Evolutionary conservation across 75 land plant genomes (phyloP).

Genomic region (Pseudotsuga menziesii): DNA sequence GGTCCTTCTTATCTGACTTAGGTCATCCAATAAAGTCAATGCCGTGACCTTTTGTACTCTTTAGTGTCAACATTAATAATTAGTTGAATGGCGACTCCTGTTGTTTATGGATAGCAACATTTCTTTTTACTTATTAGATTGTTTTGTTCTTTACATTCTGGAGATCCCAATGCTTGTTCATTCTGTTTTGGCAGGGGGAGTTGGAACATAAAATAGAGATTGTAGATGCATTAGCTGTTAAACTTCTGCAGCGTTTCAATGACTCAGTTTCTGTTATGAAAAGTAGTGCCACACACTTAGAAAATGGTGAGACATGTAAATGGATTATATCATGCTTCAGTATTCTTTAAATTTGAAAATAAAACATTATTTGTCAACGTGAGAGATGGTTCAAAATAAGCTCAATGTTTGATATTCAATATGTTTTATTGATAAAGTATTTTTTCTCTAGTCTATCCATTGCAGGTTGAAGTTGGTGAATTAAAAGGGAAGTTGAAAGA

Average conservation of each 20-base stretch:
- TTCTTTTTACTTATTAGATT: neutral
- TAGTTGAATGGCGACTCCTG: neutral
- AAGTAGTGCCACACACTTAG: conserved; percentile 64
- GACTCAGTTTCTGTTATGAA: conserved; percentile 77
- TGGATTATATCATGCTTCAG: neutral
- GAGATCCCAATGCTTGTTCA: neutral
- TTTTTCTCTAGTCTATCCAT: conserved; percentile 42
- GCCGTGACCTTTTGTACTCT: neutral
- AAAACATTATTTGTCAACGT: neutral
- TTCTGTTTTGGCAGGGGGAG: conserved; percentile 61
- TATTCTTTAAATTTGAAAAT: neutral
- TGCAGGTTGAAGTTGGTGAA: conserved; percentile 80
- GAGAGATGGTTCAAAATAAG: neutral
- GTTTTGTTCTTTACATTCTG: neutral
- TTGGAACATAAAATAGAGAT: conserved; percentile 85
- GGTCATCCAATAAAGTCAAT: neutral
- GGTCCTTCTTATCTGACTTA: no score
- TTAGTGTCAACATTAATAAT: neutral
- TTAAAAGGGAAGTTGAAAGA: conserved; percentile 69
- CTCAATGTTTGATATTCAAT: neutral
- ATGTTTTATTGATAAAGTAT: neutral
- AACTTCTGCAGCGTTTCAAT: conserved; percentile 86
- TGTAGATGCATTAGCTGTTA: conserved; percentile 81
- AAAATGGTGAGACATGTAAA: conserved; percentile 48
- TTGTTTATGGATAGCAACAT: neutral